Evolutionary conservation across 2,329 filamentous ascomycete species (phyloP).

Genomic region (Fusarium tanahbumbuense): DNA sequence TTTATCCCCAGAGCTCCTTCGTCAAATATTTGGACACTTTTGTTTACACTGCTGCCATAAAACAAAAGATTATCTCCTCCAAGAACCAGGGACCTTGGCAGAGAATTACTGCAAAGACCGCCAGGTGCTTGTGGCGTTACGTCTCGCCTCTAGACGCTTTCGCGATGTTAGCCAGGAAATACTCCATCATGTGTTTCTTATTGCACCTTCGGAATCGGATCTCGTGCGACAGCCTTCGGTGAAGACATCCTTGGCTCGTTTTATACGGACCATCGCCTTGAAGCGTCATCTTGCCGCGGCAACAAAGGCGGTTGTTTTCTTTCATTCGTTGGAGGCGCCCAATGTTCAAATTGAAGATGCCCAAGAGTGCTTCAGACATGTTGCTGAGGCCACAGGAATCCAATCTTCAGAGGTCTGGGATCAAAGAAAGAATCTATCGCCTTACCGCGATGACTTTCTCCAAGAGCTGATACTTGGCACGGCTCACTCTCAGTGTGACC

Average conservation of each 20-base stretch:
- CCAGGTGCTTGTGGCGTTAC: slow-evolving; percentile 9
- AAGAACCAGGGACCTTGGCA: neutral
- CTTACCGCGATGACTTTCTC: slow-evolving; percentile 6
- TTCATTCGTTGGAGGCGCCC: neutral
- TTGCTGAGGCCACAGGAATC: neutral
- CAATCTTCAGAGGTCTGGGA: neutral
- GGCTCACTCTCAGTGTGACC: neutral
- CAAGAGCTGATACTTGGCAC: slow-evolving; percentile 1
- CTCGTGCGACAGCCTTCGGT: neutral
- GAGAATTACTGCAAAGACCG: slow-evolving; percentile 4
- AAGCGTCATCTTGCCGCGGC: slow-evolving; percentile 16
- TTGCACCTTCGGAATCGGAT: neutral
- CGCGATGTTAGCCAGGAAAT: slow-evolving; percentile 17
- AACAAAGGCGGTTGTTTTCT: slow-evolving; percentile 4
- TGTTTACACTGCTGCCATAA: slow-evolving; percentile 26
- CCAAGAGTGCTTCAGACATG: neutral
- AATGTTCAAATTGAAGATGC: neutral
- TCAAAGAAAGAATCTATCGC: neutral
- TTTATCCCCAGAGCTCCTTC: slow-evolving; percentile 21
- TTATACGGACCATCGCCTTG: slow-evolving; percentile 14
- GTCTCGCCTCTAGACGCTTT: slow-evolving; percentile 25
- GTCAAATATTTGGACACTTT: slow-evolving; percentile 26
- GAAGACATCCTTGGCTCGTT: slow-evolving; percentile 5
- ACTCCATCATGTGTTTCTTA: slow-evolving; percentile 30
- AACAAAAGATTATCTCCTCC: slow-evolving; percentile 2